Evolutionary conservation across 1,284 basidiomycete genomes (phyloP), one percentile per base, ranked within the genome.

Genomic region (Ceratobasidium sp.): DNA sequence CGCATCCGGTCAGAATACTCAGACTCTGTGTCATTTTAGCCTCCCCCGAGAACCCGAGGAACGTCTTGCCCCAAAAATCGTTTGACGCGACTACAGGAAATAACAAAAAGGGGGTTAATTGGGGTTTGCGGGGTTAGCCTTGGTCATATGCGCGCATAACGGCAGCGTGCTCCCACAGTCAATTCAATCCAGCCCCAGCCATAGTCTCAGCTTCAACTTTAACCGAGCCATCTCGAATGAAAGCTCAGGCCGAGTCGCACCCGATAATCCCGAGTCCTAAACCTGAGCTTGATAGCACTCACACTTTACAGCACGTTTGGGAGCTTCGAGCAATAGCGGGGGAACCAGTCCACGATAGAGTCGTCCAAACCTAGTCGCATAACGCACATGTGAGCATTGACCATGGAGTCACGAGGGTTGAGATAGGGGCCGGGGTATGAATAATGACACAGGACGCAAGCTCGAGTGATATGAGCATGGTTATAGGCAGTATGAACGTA

Each of bases 301-400:
- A 85, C 96, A 99, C 87, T 99, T 99, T 74, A 96, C 92, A 21
- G 97, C 97, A 83, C 97, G 90, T 84, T 99, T 99, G 4, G 97
- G 98, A 26, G 98, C 98, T 83, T 99, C 97, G 71, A 99, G 85
- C 80, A 98, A 88, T 30, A 99, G 83, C 23, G 98, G 98, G 7
- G 98, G 95, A 23, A 96, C 89, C 73, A 99, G 89, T 76, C 97
- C 97, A 83, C 96, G 88, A 84, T 99, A 99, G 74, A 99, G 83
- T 61, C 94, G 87, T 57, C 93, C 89, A 69, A 87, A 83, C 64
- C 95, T 97, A 78, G 16, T 5, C 11, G 54, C n/a, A n/a, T n/a
- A n/a, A n/a, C n/a, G n/a, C n/a, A n/a, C n/a, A n/a, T 13, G 43
- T 41, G 26, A 23, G 11, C n/a, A 44, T 28, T 16, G 23, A 58